Percentiles rank a stretch among this genome's conserved stretches.
These are phyloP conservation scores for Entelexis paramagnoliae DNA, from an alignment of 1,139 yeast species.

Conservation along the genomic window DNA sequence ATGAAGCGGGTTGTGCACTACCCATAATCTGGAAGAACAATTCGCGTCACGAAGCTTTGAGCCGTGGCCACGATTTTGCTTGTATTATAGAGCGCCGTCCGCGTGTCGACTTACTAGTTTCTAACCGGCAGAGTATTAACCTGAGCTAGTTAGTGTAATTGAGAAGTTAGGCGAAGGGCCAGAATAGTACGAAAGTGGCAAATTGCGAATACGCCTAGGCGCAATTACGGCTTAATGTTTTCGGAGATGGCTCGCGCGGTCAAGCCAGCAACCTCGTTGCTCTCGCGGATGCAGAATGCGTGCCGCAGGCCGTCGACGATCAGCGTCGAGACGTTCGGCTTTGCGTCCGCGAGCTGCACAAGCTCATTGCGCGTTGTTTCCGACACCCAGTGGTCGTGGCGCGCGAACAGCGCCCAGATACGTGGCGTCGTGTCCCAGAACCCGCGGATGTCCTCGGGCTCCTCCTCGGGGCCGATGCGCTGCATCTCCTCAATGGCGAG, in stretches of 20 bases:
- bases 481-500: conserved; percentile 52
- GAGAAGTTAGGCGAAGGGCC: too few relatives aligned
- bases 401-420: conserved; percentile 50
- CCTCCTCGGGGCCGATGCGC: conserved; percentile 33
- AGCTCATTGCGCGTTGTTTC: conserved; percentile 40
- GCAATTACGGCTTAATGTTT: neutral
- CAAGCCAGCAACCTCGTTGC: conserved; percentile 15
- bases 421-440: conserved; percentile 37
- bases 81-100: too few relatives aligned
- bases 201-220: neutral
- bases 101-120: too few relatives aligned
- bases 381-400: conserved; percentile 52
- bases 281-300: conserved; percentile 16
- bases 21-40: too few relatives aligned
- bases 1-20: too few relatives aligned
- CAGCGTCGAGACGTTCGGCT: conserved; percentile 3
- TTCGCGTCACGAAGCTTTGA: too few relatives aligned
- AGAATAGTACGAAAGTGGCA: too few relatives aligned
- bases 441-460: conserved; percentile 39
- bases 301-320: conserved; percentile 7
- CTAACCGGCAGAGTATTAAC: too few relatives aligned
- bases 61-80: too few relatives aligned
- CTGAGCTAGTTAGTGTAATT: too few relatives aligned
- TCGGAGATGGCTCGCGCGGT: conserved; percentile 9
- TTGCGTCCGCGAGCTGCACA: conserved; percentile 25